These are phyloP conservation scores for Wickerhamiella allomyrinae DNA, from an alignment of 805 yeast genomes.

Conservation along the genomic window DNA sequence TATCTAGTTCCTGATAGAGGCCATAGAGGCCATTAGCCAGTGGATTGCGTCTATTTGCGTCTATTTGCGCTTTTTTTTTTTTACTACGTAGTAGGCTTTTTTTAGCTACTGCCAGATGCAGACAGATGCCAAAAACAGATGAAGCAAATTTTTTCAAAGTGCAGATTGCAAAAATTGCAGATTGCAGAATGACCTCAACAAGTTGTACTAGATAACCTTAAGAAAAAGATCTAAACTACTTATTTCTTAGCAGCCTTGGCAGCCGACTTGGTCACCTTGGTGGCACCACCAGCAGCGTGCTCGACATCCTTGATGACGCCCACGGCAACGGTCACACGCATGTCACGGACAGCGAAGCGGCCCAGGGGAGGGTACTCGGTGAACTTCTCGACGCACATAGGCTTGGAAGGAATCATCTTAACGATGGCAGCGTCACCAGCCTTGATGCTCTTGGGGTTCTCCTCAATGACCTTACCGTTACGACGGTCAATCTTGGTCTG, in stretches of 20 bases:
- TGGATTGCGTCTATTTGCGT: too few species aligned
- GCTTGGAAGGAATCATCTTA: slow-evolving; percentile 74
- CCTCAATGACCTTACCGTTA: slow-evolving; percentile 84
- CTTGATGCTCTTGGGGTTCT: slow-evolving; percentile 83
- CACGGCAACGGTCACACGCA: slow-evolving; percentile 99
- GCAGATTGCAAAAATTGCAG: too few species aligned
- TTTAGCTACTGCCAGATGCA: too few species aligned
- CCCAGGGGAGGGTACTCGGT: slow-evolving; percentile 93
- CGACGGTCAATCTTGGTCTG: slow-evolving; percentile 80
- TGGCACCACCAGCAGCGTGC: slow-evolving; percentile 69
- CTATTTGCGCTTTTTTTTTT: too few species aligned
- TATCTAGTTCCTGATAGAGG: too few species aligned
- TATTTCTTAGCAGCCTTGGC: slow-evolving; percentile 66
- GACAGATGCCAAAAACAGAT: too few species aligned
- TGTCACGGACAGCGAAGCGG: slow-evolving; percentile 98
- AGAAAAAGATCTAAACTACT: slow-evolving; percentile 15
- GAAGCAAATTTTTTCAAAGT: too few species aligned
- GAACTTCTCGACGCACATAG: slow-evolving; percentile 91
- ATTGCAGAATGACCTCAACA: background rate
- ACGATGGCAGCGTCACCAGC: slow-evolving; percentile 96
- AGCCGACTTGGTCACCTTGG: slow-evolving; percentile 93
- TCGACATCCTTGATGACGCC: slow-evolving; percentile 96
- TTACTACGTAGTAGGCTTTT: too few species aligned
- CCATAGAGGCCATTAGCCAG: too few species aligned
- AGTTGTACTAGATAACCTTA: background rate